phyloP scores from a whole-genome alignment of 2,329 filamentous ascomycete species.

The Colletotrichum caudatum region DNA sequence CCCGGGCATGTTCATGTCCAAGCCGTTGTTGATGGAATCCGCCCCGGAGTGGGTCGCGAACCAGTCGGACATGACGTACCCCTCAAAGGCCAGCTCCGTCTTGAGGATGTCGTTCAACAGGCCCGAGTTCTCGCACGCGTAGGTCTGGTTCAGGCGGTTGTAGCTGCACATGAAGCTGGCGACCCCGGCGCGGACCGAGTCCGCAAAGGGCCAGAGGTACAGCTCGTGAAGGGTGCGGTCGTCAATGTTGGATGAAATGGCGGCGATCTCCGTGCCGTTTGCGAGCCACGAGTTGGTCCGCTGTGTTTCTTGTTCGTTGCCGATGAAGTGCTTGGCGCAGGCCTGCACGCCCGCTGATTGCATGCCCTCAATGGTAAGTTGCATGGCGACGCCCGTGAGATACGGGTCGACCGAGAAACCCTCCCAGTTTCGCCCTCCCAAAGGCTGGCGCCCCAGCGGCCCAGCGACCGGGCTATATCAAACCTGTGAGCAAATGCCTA shows the following conservation, averaged over 20 bases:
- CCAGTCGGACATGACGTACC: conserved; percentile 74
- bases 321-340: conserved; percentile 68
- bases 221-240: conserved; percentile 77
- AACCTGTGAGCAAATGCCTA: background rate
- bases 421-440: conserved; percentile 86
- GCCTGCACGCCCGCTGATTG: conserved; percentile 58
- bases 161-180: conserved; percentile 80
- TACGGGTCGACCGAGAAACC: conserved; percentile 86
- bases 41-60: conserved; percentile 81
- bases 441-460: conserved; percentile 77
- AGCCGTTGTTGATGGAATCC: conserved; percentile 72
- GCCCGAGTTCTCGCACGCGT: conserved; percentile 73
- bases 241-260: conserved; percentile 68
- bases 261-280: conserved; percentile 58
- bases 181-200: conserved; percentile 74
- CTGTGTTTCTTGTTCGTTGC: conserved; percentile 76
- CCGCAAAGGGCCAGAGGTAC: conserved; percentile 76
- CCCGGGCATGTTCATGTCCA: conserved; percentile 88
- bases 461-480: conserved; percentile 72
- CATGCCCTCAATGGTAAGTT: conserved; percentile 71
- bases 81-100: conserved; percentile 79
- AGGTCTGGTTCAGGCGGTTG: conserved; percentile 77
- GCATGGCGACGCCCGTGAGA: conserved; percentile 72
- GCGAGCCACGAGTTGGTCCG: conserved; percentile 62
- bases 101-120: conserved; percentile 75